phyloP scores from a whole-genome alignment of 768 basidiomycete species.

The Calocybe cyanea region DNA sequence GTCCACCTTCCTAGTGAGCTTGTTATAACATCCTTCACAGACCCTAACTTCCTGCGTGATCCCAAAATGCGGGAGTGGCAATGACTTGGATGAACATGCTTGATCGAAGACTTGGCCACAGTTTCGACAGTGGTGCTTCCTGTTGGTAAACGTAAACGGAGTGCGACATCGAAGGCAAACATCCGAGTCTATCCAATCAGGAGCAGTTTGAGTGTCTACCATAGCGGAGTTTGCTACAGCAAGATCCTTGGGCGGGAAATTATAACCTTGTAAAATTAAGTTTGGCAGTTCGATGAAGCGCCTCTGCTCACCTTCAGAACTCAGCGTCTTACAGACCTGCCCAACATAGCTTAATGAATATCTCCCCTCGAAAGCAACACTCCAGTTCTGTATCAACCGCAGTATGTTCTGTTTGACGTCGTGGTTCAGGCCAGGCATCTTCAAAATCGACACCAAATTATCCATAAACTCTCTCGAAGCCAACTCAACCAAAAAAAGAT shows the following conservation, averaged over 20 bases:
- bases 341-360: constrained; percentile 67
- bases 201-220: constrained; percentile 89
- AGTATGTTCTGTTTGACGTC: constrained; percentile 82
- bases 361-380: constrained; percentile 83
- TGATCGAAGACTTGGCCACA: constrained; percentile 98
- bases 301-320: constrained; percentile 62
- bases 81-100: constrained; percentile 79
- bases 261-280: constrained; percentile 50
- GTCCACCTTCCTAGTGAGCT: constrained; percentile 64
- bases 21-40: constrained; percentile 86
- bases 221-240: constrained; percentile 71
- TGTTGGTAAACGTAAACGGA: constrained; percentile 89
- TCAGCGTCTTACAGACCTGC: constrained; percentile 75
- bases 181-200: constrained; percentile 97
- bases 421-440: constrained; percentile 67
- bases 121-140: constrained; percentile 98
- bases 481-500: constrained; percentile 81
- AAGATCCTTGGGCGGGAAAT: constrained; percentile 79
- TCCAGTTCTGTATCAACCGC: constrained; percentile 89
- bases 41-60: constrained; percentile 91
- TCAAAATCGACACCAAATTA: constrained; percentile 86
- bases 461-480: constrained; percentile 92
- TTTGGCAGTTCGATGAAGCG: neutral
- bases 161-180: constrained; percentile 91
- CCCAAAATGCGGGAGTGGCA: constrained; percentile 89